Percentiles rank a stretch among this genome's conserved stretches.
Conservation (phyloP, 768 basidiomycete species). For the Phaffia australis region DNA sequence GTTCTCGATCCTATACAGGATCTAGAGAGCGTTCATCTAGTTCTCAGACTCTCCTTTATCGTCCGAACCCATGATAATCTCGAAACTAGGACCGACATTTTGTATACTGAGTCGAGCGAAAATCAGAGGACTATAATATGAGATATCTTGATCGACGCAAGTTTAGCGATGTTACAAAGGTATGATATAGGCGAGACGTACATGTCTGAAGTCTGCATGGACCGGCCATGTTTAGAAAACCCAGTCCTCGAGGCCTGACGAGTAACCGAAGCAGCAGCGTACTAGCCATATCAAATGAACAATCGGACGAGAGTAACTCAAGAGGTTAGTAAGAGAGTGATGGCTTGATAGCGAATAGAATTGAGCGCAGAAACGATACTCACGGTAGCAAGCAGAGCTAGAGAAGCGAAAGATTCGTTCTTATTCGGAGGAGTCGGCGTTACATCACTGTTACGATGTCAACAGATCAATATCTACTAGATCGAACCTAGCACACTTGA, state of each 20-base stretch:
- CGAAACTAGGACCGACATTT: no score
- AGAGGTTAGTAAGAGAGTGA: neutral
- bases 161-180: no score
- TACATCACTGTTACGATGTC: conserved; percentile 29
- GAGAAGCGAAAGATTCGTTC: conserved; percentile 31
- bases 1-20: no score
- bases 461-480: neutral
- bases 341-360: neutral
- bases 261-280: conserved; percentile 79
- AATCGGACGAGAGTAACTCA: neutral
- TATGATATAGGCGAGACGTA: no score
- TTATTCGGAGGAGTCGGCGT: conserved; percentile 34
- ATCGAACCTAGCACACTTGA: neutral
- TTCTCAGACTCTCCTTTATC: no score
- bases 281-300: conserved; percentile 24
- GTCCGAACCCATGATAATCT: no score
- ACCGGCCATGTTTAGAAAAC: conserved; percentile 63
- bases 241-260: conserved; percentile 68
- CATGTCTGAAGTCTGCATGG: conserved; percentile 40
- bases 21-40: no score
- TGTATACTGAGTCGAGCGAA: no score
- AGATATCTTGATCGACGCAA: no score
- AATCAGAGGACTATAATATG: no score
- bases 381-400: conserved; percentile 15
- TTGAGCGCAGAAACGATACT: neutral